These are phyloP conservation scores for Suillus weaverae DNA, from an alignment of 768 basidiomycete species.

Conservation along the genomic window DNA sequence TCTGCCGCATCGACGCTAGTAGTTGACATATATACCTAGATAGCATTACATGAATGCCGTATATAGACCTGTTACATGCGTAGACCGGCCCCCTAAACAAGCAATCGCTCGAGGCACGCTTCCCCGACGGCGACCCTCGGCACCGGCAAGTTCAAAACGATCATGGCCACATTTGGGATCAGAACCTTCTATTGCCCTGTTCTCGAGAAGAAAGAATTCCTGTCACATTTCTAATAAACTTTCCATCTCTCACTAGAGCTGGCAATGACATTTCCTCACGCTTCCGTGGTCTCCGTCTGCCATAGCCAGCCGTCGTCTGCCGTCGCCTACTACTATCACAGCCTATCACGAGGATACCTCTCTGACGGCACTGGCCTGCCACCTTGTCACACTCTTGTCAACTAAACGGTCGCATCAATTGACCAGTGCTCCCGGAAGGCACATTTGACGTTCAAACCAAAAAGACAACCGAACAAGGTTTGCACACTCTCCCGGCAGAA, in stretches of 20 bases:
- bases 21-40: conserved; percentile 14
- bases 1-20: conserved; percentile 6
- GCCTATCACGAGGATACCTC: not conserved
- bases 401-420: not conserved
- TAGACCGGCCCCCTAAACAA: conserved; percentile 45
- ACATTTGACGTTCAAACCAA: conserved; percentile 6
- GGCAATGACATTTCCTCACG: conserved; percentile 6
- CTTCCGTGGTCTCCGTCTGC: not conserved
- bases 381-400: not conserved
- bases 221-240: conserved; percentile 11
- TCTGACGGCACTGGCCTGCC: not conserved
- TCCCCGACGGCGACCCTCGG: conserved; percentile 36
- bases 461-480: conserved; percentile 16
- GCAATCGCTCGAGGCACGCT: conserved; percentile 31
- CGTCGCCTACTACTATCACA: not conserved
- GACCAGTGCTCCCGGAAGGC: conserved; percentile 6
- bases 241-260: not conserved
- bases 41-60: conserved; percentile 35
- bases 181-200: conserved; percentile 35
- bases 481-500: conserved; percentile 12
- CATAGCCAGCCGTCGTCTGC: not conserved
- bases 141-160: conserved; percentile 48
- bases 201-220: conserved; percentile 14
- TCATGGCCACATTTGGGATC: conserved; percentile 37
- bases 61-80: conserved; percentile 44